Evolutionary conservation across 129 eudicot species (phyloP), one percentile per base, ranked within the genome.

Genomic region (Gnaphalium uliginosum): DNA sequence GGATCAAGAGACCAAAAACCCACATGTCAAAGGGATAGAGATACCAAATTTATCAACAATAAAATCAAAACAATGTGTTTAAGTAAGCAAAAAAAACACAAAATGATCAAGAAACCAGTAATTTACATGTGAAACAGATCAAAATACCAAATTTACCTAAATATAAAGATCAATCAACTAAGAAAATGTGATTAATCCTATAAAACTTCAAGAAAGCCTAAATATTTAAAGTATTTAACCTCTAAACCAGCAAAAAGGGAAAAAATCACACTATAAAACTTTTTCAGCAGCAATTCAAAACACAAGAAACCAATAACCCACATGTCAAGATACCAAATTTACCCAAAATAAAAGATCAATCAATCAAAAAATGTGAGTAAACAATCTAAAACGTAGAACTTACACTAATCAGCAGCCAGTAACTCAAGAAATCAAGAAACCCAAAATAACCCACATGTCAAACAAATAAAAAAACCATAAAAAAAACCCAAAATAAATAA

Each of bases 301-400:
- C 22, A 35, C 23, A 70, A 71, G 63, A 63, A 71, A 70, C 30
- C 72, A 78, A 62, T 32, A 78, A 71, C 67, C 67, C 67, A 79
- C 78, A 79, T 33, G 66, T 46, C 78, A 71, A 21, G 70, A 19
- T 21, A 51, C 72, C 66, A 61, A 22, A 71, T 27, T 37, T 21
- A 6, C 56, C 54, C 39, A 27, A 11, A 21, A 48, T 66, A 18
- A 23, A 77, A 23, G 26, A 59, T 21, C 26, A 1, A 21, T 59
- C 23, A 66, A 46, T n/a, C 24, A 50, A 1, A 61, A 5, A 17
- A 10, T 27, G 53, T 53, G 66, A 54, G n/a, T 10, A 54, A 11
- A 43, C 50, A 43, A 13, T 43, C 50, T 43, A 43, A 43, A 43
- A 13, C 50, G 2, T 43, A 43, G 3, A 43, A 43, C 4, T 10